These are phyloP conservation scores for Paramecium primaurelia DNA, from an alignment of 73 alveolate genomes.

Conservation along the genomic window DNA sequence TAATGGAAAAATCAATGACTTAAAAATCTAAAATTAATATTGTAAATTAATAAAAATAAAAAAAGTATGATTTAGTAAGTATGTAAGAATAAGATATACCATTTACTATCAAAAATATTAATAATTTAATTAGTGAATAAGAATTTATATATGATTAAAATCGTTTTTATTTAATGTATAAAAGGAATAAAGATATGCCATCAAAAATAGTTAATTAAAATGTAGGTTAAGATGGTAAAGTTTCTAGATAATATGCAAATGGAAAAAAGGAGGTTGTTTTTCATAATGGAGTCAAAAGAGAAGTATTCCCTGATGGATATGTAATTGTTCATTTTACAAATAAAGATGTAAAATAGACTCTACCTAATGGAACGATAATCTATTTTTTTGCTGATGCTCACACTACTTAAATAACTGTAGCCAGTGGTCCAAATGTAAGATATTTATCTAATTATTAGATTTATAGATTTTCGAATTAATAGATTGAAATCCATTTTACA, in stretches of 20 bases:
- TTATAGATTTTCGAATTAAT: slow-evolving; percentile 83
- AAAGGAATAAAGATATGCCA: background rate
- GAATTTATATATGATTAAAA: slow-evolving; percentile 47
- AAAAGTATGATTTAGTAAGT: slow-evolving; percentile 19
- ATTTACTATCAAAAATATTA: slow-evolving; percentile 33
- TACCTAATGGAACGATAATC: slow-evolving; percentile 91
- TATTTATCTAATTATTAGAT: slow-evolving; percentile 57
- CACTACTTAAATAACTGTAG: slow-evolving; percentile 92
- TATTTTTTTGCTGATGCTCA: slow-evolving; percentile 94
- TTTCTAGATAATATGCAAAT: slow-evolving; percentile 77
- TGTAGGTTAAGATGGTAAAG: slow-evolving; percentile 66
- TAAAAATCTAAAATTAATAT: background rate
- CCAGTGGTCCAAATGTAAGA: slow-evolving; percentile 86
- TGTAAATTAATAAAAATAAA: background rate
- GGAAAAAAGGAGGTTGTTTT: slow-evolving; percentile 91
- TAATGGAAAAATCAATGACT: slow-evolving; percentile 18
- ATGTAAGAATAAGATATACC: background rate
- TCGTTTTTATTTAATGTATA: background rate
- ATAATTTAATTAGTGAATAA: background rate
- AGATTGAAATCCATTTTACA: slow-evolving; percentile 93
- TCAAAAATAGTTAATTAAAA: slow-evolving; percentile 50
- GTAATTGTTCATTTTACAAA: slow-evolving; percentile 90
- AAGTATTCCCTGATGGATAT: slow-evolving; percentile 94
- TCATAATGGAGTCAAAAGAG: slow-evolving; percentile 95
- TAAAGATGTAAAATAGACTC: slow-evolving; percentile 85